Evolutionary conservation across 306 rosid species (phyloP).

Genomic region (Fragaria vesca): DNA sequence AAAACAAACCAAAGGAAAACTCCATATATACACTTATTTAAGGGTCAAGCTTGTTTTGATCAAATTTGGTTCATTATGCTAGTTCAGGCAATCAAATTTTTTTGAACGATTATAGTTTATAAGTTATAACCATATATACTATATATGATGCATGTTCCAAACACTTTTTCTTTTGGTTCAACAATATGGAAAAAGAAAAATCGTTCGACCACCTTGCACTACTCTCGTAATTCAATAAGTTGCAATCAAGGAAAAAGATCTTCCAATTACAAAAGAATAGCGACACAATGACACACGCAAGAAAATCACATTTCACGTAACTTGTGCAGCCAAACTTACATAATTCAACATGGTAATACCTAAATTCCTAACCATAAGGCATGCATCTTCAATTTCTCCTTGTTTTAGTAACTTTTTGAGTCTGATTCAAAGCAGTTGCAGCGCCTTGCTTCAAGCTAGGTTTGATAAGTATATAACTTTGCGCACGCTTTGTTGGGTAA

Average conservation of each 20-base stretch:
- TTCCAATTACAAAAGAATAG: not conserved
- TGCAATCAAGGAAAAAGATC: not conserved
- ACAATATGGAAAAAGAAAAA: too few species aligned
- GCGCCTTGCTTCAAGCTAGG: not conserved
- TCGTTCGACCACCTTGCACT: too few species aligned
- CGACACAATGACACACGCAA: not conserved
- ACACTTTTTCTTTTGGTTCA: too few species aligned
- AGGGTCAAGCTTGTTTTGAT: too few species aligned
- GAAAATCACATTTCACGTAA: not conserved
- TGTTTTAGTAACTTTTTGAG: not conserved
- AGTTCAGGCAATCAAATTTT: too few species aligned
- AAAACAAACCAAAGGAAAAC: too few species aligned
- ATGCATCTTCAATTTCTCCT: not conserved
- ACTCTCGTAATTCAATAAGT: too few species aligned
- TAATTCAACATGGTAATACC: not conserved
- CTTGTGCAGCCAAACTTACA: not conserved
- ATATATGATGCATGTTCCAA: too few species aligned
- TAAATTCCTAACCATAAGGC: not conserved
- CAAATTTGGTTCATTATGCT: too few species aligned
- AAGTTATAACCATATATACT: too few species aligned
- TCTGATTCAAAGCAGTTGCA: not conserved
- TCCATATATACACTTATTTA: too few species aligned
- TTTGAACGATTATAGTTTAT: too few species aligned
- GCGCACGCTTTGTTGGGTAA: not conserved
- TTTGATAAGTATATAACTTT: not conserved